These are phyloP conservation scores for Rhodotorula babjevae DNA, from an alignment of 768 basidiomycete species.

Conservation along the genomic window DNA sequence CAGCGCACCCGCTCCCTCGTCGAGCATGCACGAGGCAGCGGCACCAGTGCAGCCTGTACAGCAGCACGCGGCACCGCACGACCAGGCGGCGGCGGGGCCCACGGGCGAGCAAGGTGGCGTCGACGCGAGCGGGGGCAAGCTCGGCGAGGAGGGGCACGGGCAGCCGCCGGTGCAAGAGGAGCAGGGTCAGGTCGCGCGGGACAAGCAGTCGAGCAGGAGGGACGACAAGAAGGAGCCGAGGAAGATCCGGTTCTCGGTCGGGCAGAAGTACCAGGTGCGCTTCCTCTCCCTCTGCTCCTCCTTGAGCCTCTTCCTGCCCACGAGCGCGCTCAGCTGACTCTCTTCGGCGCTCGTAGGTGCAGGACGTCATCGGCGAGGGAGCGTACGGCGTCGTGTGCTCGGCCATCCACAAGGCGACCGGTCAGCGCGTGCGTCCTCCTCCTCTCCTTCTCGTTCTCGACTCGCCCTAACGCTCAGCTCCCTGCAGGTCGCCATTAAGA, in stretches of 20 bases:
- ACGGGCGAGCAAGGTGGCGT: no score
- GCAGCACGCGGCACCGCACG: neutral
- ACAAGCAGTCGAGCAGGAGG: neutral
- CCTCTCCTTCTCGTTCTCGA: no score
- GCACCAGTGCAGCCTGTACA: no score
- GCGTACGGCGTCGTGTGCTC: conserved; percentile 85
- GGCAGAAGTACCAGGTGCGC: conserved; percentile 27
- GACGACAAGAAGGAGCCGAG: conserved; percentile 26
- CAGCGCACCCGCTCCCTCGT: neutral
- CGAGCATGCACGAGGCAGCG: no score
- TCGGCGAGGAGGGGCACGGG: no score
- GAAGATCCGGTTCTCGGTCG: conserved; percentile 32
- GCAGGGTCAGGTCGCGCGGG: neutral
- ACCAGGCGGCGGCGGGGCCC: neutral
- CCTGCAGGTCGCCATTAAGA: conserved; percentile 73
- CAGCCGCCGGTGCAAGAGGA: neutral
- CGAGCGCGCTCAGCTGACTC: no score
- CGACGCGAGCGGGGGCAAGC: no score
- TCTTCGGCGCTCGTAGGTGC: conserved; percentile 2
- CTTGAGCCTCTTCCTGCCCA: neutral
- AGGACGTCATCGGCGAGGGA: conserved; percentile 63
- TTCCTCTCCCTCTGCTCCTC: neutral
- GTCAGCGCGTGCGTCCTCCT: conserved; percentile 56
- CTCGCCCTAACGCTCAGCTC: no score
- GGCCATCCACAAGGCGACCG: conserved; percentile 69